Percentiles rank a stretch among this genome's conserved stretches.
These are phyloP conservation scores for Brettanomyces sp. DNA, from an alignment of 805 yeast species.

Conservation along the genomic window DNA sequence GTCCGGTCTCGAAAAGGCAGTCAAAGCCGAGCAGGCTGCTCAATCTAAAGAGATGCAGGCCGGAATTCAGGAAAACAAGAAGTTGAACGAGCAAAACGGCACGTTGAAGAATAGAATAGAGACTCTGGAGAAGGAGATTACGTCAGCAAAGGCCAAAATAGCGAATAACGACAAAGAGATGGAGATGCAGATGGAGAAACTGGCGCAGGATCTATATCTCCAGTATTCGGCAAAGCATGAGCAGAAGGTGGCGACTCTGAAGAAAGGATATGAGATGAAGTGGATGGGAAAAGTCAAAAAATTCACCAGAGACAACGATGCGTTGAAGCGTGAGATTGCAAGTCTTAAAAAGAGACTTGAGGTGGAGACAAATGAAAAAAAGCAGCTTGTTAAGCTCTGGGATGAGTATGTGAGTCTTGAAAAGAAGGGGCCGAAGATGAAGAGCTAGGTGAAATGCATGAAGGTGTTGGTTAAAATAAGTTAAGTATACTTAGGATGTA, in stretches of 20 bases:
- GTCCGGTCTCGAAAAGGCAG: conserved; percentile 2
- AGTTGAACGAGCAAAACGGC: background rate
- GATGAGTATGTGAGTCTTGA: conserved; percentile 23
- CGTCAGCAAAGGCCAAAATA: conserved; percentile 16
- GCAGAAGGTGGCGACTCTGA: conserved; percentile 54
- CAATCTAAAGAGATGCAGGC: conserved; percentile 1
- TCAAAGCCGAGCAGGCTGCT: background rate
- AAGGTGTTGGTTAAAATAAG: no score
- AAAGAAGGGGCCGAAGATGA: conserved; percentile 4
- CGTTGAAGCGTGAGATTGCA: conserved; percentile 42
- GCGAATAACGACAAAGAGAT: conserved; percentile 36
- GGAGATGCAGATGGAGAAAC: conserved; percentile 45
- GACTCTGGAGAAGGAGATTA: conserved; percentile 13
- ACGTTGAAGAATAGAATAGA: conserved; percentile 1
- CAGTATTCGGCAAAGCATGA: conserved; percentile 75
- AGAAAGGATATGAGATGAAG: conserved; percentile 47
- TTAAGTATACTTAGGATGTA: no score
- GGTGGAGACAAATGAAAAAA: conserved; percentile 49
- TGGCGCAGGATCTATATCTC: conserved; percentile 61
- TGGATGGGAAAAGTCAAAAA: conserved; percentile 34
- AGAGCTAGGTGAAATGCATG: background rate
- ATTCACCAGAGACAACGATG: conserved; percentile 9
- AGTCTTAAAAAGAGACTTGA: conserved; percentile 38
- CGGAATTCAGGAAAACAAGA: background rate
- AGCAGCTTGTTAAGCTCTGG: conserved; percentile 42